Conservation (phyloP, 2,329 filamentous ascomycete genomes). For the Fusarium miscanthi region DNA sequence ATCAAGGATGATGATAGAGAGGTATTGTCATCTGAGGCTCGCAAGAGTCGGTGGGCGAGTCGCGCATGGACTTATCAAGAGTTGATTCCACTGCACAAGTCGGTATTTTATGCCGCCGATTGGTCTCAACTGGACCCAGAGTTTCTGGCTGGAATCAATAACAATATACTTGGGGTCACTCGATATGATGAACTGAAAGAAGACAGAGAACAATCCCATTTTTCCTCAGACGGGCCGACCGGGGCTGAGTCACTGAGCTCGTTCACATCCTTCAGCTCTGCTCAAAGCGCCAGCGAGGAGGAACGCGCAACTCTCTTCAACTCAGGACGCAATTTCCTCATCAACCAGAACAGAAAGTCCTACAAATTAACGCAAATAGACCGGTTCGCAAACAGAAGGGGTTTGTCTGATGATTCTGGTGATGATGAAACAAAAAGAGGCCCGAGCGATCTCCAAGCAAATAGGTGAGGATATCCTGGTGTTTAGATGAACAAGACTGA, state of each 20-base stretch:
- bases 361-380: neutral
- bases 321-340: rapidly evolving
- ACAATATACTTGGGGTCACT: rapidly evolving
- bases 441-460: rapidly evolving
- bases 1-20: neutral
- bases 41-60: constrained; percentile 6
- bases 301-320: rapidly evolving
- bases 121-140: neutral
- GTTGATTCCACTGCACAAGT: neutral
- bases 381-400: rapidly evolving
- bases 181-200: rapidly evolving
- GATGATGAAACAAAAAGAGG: no score
- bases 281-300: rapidly evolving
- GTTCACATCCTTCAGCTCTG: neutral
- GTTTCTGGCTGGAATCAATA: neutral
- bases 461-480: rapidly evolving
- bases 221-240: rapidly evolving
- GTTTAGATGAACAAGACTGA: neutral
- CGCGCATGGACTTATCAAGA: constrained; percentile 33
- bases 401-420: neutral
- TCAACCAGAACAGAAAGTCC: neutral
- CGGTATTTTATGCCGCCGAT: constrained; percentile 6
- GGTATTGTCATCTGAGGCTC: neutral
- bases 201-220: rapidly evolving
- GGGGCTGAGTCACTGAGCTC: neutral